phyloP scores from a whole-genome alignment of 1,139 yeast species.

The Meyerozyma guilliermondii region DNA sequence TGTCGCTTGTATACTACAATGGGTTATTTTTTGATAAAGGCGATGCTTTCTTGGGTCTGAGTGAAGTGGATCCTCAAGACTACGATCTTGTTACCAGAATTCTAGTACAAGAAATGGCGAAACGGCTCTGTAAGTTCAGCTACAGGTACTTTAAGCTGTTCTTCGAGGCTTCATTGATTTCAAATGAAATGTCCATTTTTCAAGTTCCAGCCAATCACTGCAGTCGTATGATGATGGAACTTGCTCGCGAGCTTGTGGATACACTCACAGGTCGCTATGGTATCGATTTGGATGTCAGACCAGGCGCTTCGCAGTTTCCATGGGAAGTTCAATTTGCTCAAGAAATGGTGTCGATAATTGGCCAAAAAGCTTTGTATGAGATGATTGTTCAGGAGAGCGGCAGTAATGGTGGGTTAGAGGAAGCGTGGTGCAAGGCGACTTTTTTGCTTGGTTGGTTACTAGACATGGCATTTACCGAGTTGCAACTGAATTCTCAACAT shows the following conservation, averaged over 20 bases:
- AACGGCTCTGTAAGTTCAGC: background rate
- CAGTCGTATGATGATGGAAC: conserved; percentile 1
- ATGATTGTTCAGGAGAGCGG: background rate
- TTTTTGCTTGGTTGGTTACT: background rate
- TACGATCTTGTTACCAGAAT: background rate
- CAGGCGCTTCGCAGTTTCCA: background rate
- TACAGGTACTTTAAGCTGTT: background rate
- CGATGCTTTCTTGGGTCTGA: background rate
- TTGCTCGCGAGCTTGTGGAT: conserved; percentile 1
- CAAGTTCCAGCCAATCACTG: background rate
- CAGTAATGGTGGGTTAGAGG: background rate
- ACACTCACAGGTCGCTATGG: background rate
- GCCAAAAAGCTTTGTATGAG: background rate
- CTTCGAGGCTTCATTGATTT: background rate
- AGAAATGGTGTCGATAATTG: background rate
- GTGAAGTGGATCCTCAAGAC: background rate
- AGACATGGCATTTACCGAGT: background rate
- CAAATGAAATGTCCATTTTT: background rate
- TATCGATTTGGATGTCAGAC: background rate
- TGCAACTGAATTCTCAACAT: background rate
- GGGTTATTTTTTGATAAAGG: conserved; percentile 11
- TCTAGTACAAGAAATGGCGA: background rate
- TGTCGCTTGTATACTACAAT: conserved; percentile 18
- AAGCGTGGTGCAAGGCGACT: background rate
- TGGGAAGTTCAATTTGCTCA: background rate